Evolutionary conservation across 78 protist species (phyloP).

Genomic region (Goniomonas avonlea): DNA sequence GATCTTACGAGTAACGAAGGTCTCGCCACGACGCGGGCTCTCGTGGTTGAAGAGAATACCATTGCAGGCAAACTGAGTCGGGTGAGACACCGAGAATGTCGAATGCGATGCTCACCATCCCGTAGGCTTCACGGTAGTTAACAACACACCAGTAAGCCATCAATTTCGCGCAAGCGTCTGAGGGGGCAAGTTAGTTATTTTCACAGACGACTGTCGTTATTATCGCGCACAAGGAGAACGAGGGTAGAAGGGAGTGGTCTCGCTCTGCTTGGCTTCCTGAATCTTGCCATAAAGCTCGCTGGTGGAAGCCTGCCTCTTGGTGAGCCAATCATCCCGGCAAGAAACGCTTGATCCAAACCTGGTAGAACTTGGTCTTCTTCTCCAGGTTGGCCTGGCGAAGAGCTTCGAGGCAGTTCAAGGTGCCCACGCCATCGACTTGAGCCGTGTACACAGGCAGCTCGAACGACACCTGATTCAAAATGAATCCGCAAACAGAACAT

Average conservation of each 20-base stretch:
- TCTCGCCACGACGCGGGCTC: constrained; percentile 60
- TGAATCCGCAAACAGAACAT: no score
- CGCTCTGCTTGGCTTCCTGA: constrained; percentile 63
- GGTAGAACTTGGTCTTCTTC: constrained; percentile 56
- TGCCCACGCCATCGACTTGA: constrained; percentile 74
- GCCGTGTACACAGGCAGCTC: constrained; percentile 89
- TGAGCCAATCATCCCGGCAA: not conserved
- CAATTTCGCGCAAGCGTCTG: constrained; percentile 80
- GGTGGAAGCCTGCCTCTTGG: constrained; percentile 61
- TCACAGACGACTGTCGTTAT: no score
- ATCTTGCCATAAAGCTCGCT: constrained; percentile 84
- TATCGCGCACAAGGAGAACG: constrained; percentile 90
- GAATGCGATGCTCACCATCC: no score
- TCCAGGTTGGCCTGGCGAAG: constrained; percentile 67
- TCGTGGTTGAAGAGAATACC: constrained; percentile 86
- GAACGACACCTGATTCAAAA: constrained; percentile 45
- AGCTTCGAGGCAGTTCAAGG: constrained; percentile 83
- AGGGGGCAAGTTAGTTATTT: no score
- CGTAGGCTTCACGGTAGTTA: constrained; percentile 89
- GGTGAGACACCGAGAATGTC: no score
- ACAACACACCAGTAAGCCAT: constrained; percentile 83
- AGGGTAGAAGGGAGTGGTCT: constrained; percentile 92
- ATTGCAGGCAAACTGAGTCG: constrained; percentile 19
- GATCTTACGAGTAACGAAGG: constrained; percentile 89
- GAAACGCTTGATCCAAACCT: constrained; percentile 31